phyloP scores from a whole-genome alignment of 768 basidiomycete genomes.

The Phylloporus rhodoxanthus region DNA sequence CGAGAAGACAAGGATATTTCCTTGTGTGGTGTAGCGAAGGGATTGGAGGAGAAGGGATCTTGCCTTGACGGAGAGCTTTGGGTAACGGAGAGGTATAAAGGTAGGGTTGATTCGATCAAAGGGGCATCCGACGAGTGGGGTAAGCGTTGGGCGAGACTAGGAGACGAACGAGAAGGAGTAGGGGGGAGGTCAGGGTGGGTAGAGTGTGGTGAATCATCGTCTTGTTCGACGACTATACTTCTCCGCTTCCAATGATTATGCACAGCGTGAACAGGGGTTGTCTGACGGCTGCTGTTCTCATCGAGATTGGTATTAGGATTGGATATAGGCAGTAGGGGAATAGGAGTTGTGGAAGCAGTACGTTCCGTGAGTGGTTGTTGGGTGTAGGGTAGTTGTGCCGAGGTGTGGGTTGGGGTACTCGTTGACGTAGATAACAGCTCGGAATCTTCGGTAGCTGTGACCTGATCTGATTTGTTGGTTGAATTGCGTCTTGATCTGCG shows the following conservation, averaged over 20 bases:
- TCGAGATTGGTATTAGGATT: conserved; percentile 26
- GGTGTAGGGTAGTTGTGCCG: conserved; percentile 43
- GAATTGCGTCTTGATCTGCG: conserved; percentile 46
- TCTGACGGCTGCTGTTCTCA: conserved; percentile 28
- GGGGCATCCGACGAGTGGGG: conserved; percentile 52
- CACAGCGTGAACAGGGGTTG: conserved; percentile 30
- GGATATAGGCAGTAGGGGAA: conserved; percentile 25
- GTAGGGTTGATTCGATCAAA: conserved; percentile 42
- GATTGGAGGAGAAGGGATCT: conserved; percentile 61
- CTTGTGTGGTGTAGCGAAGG: conserved; percentile 65
- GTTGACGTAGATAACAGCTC: conserved; percentile 40
- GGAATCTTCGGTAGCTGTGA: conserved; percentile 43
- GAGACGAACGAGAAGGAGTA: conserved; percentile 38
- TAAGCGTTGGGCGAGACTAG: conserved; percentile 29
- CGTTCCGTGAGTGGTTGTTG: conserved; percentile 28
- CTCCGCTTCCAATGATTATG: conserved; percentile 46
- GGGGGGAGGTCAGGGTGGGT: conserved; percentile 37
- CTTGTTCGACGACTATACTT: conserved; percentile 65
- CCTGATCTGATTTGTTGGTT: conserved; percentile 33
- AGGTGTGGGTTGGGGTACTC: conserved; percentile 54
- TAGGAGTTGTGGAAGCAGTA: conserved; percentile 27
- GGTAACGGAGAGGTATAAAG: conserved; percentile 42
- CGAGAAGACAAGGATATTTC: conserved; percentile 46
- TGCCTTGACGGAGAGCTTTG: conserved; percentile 46
- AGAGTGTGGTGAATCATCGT: conserved; percentile 46